Conservation (phyloP, 2,329 filamentous ascomycete genomes). For the Colletotrichum filicis region DNA sequence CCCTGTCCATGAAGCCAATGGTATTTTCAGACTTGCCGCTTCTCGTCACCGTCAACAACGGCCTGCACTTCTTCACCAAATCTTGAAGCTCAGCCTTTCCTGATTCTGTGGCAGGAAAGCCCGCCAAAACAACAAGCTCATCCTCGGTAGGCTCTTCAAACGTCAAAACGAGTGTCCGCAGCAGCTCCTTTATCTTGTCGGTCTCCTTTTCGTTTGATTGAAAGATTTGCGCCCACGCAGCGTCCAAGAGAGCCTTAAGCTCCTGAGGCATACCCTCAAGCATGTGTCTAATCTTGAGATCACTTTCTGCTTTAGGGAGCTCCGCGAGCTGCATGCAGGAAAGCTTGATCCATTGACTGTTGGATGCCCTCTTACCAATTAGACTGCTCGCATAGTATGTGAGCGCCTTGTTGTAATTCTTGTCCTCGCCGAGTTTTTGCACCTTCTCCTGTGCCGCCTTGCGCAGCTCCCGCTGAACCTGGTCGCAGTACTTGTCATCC, state of each 20-base stretch:
- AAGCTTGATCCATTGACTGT: conserved; percentile 57
- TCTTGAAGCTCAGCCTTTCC: conserved; percentile 46
- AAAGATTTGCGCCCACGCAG: conserved; percentile 51
- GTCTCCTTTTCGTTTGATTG: conserved; percentile 42
- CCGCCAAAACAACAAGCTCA: conserved; percentile 51
- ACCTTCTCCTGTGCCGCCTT: conserved; percentile 51
- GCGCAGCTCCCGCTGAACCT: conserved; percentile 48
- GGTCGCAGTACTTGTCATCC: conserved; percentile 49
- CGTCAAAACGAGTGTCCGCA: conserved; percentile 52
- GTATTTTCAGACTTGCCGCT: conserved; percentile 31
- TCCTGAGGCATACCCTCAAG: conserved; percentile 53
- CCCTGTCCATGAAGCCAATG: conserved; percentile 43
- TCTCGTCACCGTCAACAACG: conserved; percentile 39
- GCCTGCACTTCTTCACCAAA: conserved; percentile 51
- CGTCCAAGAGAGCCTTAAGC: conserved; percentile 47
- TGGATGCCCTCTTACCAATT: conserved; percentile 53
- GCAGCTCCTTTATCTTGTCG: conserved; percentile 54
- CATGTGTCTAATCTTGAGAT: conserved; percentile 50
- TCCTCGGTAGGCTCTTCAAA: conserved; percentile 52
- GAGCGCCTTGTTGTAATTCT: conserved; percentile 54
- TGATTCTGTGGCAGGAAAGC: conserved; percentile 44
- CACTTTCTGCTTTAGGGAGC: conserved; percentile 48
- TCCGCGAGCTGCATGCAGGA: conserved; percentile 53
- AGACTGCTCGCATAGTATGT: conserved; percentile 54
- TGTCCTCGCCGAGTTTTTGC: conserved; percentile 44